Evolutionary conservation across 78 protist species (phyloP).

Genomic region (Dictyostelium citrinum): DNA sequence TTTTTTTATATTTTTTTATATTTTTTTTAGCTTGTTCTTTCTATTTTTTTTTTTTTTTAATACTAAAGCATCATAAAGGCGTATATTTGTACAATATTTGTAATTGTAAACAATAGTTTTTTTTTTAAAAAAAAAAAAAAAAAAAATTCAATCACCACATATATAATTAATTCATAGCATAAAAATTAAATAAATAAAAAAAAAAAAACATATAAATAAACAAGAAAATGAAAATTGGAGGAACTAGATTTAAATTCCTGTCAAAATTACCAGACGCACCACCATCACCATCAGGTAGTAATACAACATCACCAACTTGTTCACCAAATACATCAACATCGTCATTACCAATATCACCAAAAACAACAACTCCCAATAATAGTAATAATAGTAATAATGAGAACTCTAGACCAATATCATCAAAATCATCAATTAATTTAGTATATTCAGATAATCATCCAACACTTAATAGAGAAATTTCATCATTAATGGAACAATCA

Average conservation of each 20-base stretch:
- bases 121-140: conserved; percentile 2
- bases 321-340: conserved; percentile 1
- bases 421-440: conserved; percentile 15
- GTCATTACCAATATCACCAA: background rate
- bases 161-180: background rate
- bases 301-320: background rate
- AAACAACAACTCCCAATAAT: background rate
- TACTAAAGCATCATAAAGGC: background rate
- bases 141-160: background rate
- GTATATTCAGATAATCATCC: background rate
- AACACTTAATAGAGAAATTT: background rate
- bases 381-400: background rate
- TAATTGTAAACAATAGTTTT: background rate
- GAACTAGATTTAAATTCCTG: background rate
- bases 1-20: background rate
- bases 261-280: conserved; percentile 37
- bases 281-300: background rate
- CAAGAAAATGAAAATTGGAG: conserved; percentile 5
- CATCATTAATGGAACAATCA: background rate
- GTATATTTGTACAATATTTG: background rate
- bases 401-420: background rate
- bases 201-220: background rate
- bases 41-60: background rate
- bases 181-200: too few relatives aligned
- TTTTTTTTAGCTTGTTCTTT: background rate